Evolutionary conservation across 1,284 basidiomycete genomes (phyloP).

Genomic region (Sanghuangporus weigelae): DNA sequence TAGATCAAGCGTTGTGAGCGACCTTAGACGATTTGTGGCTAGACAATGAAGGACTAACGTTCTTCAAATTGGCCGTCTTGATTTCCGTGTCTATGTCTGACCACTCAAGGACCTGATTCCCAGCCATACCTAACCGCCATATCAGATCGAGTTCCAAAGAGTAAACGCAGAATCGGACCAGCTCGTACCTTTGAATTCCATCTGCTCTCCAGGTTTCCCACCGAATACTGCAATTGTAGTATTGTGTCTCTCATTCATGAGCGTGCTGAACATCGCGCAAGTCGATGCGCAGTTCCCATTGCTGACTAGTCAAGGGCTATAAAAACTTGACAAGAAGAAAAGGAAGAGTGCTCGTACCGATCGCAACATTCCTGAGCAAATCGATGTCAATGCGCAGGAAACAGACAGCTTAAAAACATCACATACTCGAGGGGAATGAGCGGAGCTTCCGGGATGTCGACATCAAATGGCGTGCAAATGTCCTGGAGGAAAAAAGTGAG

Average conservation of each 20-base stretch:
- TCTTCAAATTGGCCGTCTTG: slow-evolving; percentile 54
- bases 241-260: slow-evolving; percentile 54
- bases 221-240: slow-evolving; percentile 58
- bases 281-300: slow-evolving; percentile 59
- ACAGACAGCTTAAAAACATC: neutral
- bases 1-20: neutral
- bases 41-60: slow-evolving; percentile 32
- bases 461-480: slow-evolving; percentile 33
- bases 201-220: slow-evolving; percentile 45
- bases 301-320: slow-evolving; percentile 26
- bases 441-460: slow-evolving; percentile 43
- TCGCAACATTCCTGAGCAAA: slow-evolving; percentile 42
- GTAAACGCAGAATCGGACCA: neutral
- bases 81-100: slow-evolving; percentile 56
- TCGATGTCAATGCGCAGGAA: neutral
- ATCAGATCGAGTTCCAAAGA: neutral
- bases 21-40: neutral
- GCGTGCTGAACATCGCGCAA: slow-evolving; percentile 58
- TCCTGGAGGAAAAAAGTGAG: slow-evolving; percentile 24
- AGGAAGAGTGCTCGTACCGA: slow-evolving; percentile 32
- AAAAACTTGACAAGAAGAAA: neutral
- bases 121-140: slow-evolving; percentile 48
- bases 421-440: slow-evolving; percentile 48
- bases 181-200: slow-evolving; percentile 51
- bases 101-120: slow-evolving; percentile 64